These are phyloP conservation scores for Diaporthe ilicicola DNA, from an alignment of 2,329 filamentous ascomycete genomes.

Conservation along the genomic window DNA sequence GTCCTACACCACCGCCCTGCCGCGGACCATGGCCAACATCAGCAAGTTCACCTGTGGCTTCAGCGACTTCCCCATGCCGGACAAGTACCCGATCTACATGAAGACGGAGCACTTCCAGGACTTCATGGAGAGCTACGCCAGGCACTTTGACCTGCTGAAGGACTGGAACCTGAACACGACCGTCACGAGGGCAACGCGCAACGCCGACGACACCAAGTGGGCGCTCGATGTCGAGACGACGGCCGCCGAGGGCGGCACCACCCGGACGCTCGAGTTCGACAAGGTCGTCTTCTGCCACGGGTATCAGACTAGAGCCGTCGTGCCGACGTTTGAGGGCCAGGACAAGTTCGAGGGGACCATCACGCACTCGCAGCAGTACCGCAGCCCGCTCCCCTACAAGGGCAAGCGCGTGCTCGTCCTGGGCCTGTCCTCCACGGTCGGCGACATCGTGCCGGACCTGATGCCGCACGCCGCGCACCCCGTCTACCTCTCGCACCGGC, in stretches of 20 bases:
- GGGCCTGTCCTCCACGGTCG: constrained; percentile 33
- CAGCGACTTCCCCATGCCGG: constrained; percentile 47
- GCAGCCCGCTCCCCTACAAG: constrained; percentile 32
- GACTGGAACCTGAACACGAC: constrained; percentile 39
- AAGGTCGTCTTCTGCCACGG: constrained; percentile 34
- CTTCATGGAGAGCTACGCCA: constrained; percentile 46
- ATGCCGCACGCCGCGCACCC: constrained; percentile 28
- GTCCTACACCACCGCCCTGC: constrained; percentile 46
- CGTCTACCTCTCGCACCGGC: constrained; percentile 34
- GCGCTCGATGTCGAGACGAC: constrained; percentile 41
- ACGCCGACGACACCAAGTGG: constrained; percentile 39
- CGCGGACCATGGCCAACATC: constrained; percentile 34
- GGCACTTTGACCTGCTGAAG: constrained; percentile 42
- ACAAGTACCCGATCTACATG: constrained; percentile 33
- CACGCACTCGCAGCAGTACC: constrained; percentile 33
- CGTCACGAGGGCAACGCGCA: constrained; percentile 36
- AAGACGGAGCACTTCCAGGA: constrained; percentile 38
- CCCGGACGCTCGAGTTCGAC: constrained; percentile 37
- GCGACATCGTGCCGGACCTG: constrained; percentile 33
- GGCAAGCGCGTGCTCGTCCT: constrained; percentile 33
- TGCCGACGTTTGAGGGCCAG: constrained; percentile 31
- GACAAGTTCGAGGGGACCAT: constrained; percentile 30
- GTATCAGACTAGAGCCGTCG: constrained; percentile 24
- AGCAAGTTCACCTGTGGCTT: constrained; percentile 43
- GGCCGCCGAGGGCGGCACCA: constrained; percentile 10